A percentile compares a stretch with the other conserved stretches of the same genome.
These are phyloP conservation scores for Clonostachys solani DNA, from an alignment of 2,329 filamentous ascomycete genomes.

Conservation along the genomic window DNA sequence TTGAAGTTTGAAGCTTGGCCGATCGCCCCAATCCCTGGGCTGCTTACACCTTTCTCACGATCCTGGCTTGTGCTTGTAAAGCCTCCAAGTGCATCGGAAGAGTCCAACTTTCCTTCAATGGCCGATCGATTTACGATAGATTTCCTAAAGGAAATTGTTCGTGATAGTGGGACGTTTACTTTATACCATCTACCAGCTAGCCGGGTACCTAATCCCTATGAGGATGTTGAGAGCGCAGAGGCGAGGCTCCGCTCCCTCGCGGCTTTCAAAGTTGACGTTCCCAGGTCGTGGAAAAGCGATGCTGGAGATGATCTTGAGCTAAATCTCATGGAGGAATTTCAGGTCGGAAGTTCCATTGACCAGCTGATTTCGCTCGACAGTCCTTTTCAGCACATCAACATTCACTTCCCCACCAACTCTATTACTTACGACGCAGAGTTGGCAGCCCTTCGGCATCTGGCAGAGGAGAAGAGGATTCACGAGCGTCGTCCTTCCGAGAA, in stretches of 20 bases:
- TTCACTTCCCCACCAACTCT: conserved; percentile 16
- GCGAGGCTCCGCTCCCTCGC: conserved; percentile 6
- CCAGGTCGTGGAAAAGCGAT: conserved; percentile 16
- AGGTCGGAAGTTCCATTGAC: conserved; percentile 43
- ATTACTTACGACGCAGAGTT: conserved; percentile 25
- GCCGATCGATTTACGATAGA: conserved; percentile 20
- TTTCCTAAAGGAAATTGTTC: conserved; percentile 12
- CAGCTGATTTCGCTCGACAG: conserved; percentile 10
- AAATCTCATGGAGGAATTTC: conserved; percentile 61
- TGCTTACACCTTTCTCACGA: conserved; percentile 18
- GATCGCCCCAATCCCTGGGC: conserved; percentile 18
- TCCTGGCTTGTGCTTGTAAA: conserved; percentile 24
- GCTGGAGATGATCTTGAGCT: conserved; percentile 15
- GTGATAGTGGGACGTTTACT: conserved; percentile 11
- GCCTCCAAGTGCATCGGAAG: conserved; percentile 9
- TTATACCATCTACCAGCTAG: conserved; percentile 15
- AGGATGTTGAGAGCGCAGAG: conserved; percentile 4
- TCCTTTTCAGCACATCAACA: conserved; percentile 12
- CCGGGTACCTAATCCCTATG: conserved; percentile 23
- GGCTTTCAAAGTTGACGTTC: conserved; percentile 25
- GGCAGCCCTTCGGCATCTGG: conserved; percentile 18
- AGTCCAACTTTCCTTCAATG: conserved; percentile 15
- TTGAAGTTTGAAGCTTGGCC: conserved; percentile 17
- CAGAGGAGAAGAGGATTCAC: conserved; percentile 8
- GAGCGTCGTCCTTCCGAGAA: conserved; percentile 9